phyloP scores from a whole-genome alignment of 1,284 basidiomycete genomes.

The Apiotrichum domesticum region DNA sequence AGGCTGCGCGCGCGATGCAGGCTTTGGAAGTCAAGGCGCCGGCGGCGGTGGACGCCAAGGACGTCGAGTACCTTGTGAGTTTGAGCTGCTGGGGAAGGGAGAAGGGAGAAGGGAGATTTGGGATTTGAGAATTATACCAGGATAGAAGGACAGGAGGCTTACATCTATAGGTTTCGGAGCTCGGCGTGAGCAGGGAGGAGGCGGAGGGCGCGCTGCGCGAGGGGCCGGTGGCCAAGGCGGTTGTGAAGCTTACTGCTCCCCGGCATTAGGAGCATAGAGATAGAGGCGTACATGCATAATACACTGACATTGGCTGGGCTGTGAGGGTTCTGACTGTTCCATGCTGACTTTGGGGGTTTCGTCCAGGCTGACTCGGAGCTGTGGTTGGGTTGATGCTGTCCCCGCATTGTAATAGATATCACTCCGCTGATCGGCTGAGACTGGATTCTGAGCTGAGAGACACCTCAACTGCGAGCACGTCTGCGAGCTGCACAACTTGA shows the following conservation, averaged over 20 bases:
- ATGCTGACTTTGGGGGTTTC: no score
- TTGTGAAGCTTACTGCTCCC: slow-evolving; percentile 29
- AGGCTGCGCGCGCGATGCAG: slow-evolving; percentile 39
- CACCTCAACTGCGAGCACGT: no score
- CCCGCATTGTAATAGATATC: no score
- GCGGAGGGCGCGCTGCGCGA: slow-evolving; percentile 31
- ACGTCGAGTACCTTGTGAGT: slow-evolving; percentile 41
- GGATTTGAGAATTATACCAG: neutral
- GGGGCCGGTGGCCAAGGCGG: slow-evolving; percentile 36
- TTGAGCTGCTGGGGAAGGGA: no score
- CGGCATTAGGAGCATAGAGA: slow-evolving; percentile 11
- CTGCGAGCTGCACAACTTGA: no score
- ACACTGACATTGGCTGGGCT: neutral
- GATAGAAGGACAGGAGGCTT: neutral
- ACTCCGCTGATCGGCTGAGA: no score
- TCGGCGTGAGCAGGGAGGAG: slow-evolving; percentile 27
- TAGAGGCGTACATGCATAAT: neutral
- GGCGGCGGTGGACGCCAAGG: slow-evolving; percentile 24
- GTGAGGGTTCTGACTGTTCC: no score
- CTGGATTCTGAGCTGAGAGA: no score
- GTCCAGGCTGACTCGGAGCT: no score
- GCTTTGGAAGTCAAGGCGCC: slow-evolving; percentile 27
- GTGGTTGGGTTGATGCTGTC: no score
- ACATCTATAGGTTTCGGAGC: slow-evolving; percentile 28
- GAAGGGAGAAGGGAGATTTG: neutral